A percentile compares a stretch with the other conserved stretches of the same genome.
These are phyloP conservation scores for Botrytis hyacinthi DNA, from an alignment of 2,329 filamentous ascomycete genomes.

Conservation along the genomic window DNA sequence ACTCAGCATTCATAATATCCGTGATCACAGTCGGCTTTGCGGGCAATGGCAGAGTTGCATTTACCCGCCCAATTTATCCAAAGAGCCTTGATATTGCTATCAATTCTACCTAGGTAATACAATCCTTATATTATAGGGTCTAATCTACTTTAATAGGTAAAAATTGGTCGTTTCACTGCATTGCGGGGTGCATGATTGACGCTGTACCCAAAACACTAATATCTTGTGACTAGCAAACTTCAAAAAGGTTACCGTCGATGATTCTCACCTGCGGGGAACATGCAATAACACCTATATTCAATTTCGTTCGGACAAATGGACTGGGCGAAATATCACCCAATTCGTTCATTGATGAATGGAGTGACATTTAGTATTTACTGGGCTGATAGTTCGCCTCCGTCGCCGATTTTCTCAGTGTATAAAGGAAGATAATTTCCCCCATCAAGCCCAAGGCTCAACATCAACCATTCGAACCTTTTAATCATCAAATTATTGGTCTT, in stretches of 20 bases:
- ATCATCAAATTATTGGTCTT: neutral
- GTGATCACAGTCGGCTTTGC: neutral
- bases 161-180: neutral
- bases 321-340: neutral
- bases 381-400: neutral
- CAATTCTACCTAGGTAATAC: neutral
- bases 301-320: neutral
- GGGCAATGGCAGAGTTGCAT: neutral
- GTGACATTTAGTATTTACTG: neutral
- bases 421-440: neutral
- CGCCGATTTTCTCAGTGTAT: neutral
- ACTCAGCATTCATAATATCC: neutral
- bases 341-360: neutral
- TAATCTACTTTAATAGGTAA: neutral
- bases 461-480: neutral
- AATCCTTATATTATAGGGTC: neutral
- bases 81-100: neutral
- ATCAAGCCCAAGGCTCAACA: neutral
- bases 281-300: neutral
- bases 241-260: neutral
- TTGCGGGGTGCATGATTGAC: neutral
- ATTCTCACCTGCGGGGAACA: neutral
- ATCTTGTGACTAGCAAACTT: slow-evolving; percentile 5
- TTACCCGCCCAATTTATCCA: slow-evolving; percentile 14
- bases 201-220: neutral